These are phyloP conservation scores for Citrus mangshanensis DNA, from an alignment of 345 rosid genomes.

Conservation along the genomic window DNA sequence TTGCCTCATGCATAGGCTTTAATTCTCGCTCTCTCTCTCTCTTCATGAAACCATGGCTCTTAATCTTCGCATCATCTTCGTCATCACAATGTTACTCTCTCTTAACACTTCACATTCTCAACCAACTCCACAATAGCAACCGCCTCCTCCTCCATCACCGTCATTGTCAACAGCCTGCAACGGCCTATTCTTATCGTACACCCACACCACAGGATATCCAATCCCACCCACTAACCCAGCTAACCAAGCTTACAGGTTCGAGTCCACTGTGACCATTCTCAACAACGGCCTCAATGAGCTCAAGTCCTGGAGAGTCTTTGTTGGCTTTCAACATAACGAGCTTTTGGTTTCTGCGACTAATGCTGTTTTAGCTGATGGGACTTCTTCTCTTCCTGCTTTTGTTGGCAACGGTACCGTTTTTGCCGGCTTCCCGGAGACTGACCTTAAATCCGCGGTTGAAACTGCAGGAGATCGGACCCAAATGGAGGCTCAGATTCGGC, in stretches of 20 bases:
- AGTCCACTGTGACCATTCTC: constrained; percentile 64
- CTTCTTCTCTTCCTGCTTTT: constrained; percentile 51
- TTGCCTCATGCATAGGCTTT: background rate
- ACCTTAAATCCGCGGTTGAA: constrained; percentile 76
- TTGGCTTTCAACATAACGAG: constrained; percentile 69
- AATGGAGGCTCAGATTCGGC: constrained; percentile 59
- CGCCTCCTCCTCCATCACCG: constrained; percentile 13
- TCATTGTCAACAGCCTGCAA: constrained; percentile 42
- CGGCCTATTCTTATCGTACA: constrained; percentile 68
- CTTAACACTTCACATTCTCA: constrained; percentile 9
- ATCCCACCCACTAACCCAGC: constrained; percentile 53
- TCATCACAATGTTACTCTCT: constrained; percentile 1
- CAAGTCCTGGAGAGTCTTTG: constrained; percentile 73
- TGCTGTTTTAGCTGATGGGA: constrained; percentile 70
- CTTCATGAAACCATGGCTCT: constrained; percentile 5
- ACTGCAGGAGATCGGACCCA: constrained; percentile 81
- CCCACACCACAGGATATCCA: constrained; percentile 40
- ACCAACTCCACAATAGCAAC: background rate
- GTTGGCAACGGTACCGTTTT: constrained; percentile 83
- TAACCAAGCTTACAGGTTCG: constrained; percentile 81
- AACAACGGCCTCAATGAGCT: constrained; percentile 66
- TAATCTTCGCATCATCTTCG: background rate
- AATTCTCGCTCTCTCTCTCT: background rate
- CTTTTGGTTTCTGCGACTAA: constrained; percentile 62
- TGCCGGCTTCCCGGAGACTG: constrained; percentile 64